Evolutionary conservation across 2,329 filamentous ascomycete species (phyloP).

Genomic region (Penicillium sp.): DNA sequence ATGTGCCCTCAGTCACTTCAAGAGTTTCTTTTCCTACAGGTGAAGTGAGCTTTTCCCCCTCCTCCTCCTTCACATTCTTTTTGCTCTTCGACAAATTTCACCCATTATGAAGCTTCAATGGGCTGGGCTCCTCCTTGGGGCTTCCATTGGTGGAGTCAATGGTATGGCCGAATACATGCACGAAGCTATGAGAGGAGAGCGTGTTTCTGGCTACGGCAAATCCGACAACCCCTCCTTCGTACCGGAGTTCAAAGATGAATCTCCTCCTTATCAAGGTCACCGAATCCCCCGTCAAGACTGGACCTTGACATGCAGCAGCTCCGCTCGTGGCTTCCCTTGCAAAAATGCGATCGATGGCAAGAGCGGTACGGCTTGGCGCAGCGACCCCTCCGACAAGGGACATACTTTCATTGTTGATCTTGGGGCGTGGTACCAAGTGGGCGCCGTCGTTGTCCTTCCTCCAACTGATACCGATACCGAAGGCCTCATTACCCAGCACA

Average conservation of each 20-base stretch:
- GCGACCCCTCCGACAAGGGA: constrained; percentile 4
- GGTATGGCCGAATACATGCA: constrained; percentile 11
- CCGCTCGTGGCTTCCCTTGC: constrained; percentile 2
- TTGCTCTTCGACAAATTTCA: not conserved
- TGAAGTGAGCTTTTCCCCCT: not conserved
- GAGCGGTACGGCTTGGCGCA: constrained; percentile 6
- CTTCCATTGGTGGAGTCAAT: constrained; percentile 7
- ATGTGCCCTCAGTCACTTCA: not conserved
- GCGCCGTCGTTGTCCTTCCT: constrained; percentile 8
- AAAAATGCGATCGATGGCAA: constrained; percentile 8
- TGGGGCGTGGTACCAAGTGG: constrained; percentile 6
- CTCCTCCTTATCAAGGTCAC: constrained; percentile 15
- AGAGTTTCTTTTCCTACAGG: not conserved
- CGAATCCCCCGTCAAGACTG: constrained; percentile 15
- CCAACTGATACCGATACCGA: not conserved
- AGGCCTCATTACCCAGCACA: constrained; percentile 13
- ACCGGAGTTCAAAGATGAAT: constrained; percentile 11
- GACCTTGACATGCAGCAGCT: constrained; percentile 15
- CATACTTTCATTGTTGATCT: constrained; percentile 8
- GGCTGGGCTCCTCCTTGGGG: constrained; percentile 7
- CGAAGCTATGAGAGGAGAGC: constrained; percentile 10
- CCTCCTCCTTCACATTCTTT: not conserved
- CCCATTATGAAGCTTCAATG: constrained; percentile 10
- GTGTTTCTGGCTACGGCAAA: constrained; percentile 10
- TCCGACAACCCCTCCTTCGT: constrained; percentile 1